Conservation (phyloP, 306 rosid species). For the Pyrus communis region DNA sequence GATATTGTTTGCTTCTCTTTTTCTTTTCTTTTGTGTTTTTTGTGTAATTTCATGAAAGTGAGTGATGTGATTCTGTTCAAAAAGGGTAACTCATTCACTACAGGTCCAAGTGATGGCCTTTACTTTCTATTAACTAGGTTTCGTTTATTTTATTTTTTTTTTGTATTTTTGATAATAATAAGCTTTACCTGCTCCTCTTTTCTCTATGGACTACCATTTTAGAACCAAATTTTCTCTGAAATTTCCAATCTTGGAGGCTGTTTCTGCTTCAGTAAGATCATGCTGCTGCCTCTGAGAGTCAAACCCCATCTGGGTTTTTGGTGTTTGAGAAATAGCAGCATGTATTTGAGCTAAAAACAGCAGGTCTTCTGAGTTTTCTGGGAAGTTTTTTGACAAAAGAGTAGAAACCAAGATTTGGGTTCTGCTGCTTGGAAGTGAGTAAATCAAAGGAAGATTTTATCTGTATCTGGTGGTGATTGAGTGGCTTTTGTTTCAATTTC, state of each 20-base stretch:
- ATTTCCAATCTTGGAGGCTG: not conserved
- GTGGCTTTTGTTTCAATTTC: conserved; percentile 1
- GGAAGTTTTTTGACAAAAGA: not conserved
- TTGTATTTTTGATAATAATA: not conserved
- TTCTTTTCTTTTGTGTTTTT: not conserved
- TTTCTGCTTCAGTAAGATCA: conserved; percentile 1
- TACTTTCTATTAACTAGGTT: not conserved
- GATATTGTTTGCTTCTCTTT: not conserved
- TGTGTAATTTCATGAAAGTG: conserved; percentile 5
- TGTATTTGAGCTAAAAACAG: conserved; percentile 1
- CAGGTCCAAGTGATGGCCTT: not conserved
- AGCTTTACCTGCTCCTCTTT: conserved; percentile 7
- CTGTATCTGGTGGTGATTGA: conserved; percentile 1
- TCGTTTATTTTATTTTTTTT: not conserved
- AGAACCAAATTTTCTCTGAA: not conserved
- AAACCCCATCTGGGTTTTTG: conserved; percentile 8
- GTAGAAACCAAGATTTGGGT: conserved; percentile 5
- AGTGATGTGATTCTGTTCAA: conserved; percentile 15
- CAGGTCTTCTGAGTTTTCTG: not conserved
- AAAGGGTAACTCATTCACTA: not conserved
- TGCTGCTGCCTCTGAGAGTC: conserved; percentile 6
- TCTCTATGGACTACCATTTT: not conserved
- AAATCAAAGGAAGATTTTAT: not conserved
- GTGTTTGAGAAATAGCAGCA: conserved; percentile 2
- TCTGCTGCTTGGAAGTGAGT: conserved; percentile 13